These are phyloP conservation scores for Withania somnifera DNA, from an alignment of 305 asterid genomes.

Conservation along the genomic window DNA sequence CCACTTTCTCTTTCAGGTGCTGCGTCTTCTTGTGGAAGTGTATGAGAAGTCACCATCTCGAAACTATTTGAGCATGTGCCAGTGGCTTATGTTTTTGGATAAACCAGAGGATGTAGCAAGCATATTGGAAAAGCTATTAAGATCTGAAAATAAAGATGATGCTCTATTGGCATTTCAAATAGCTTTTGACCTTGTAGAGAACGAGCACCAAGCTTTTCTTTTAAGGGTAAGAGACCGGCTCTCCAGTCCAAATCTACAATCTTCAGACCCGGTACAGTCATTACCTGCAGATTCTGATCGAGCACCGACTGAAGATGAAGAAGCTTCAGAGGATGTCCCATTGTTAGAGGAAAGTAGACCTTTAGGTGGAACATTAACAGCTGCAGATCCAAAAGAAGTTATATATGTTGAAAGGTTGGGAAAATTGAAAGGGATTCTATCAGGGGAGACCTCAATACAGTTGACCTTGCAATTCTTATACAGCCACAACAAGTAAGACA, in stretches of 20 bases:
- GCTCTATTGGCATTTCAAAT: conserved; percentile 91
- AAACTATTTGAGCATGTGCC: conserved; percentile 90
- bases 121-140: conserved; percentile 70
- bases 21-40: conserved; percentile 77
- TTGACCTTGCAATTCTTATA: conserved; percentile 88
- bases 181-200: conserved; percentile 95
- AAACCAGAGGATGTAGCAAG: conserved; percentile 68
- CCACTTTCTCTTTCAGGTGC: conserved; percentile 38
- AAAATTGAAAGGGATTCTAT: conserved; percentile 75
- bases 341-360: conserved; percentile 48
- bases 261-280: conserved; percentile 31
- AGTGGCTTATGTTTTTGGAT: conserved; percentile 91
- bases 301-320: conserved; percentile 25
- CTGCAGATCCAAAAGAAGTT: conserved; percentile 40
- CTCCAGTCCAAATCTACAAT: conserved; percentile 43
- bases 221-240: conserved; percentile 68
- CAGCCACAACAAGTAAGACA: conserved; percentile 84
- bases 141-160: conserved; percentile 64
- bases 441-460: conserved; percentile 93
- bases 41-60: conserved; percentile 82
- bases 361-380: conserved; percentile 14
- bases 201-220: conserved; percentile 94
- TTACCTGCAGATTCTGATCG: conserved; percentile 36
- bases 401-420: conserved; percentile 40
- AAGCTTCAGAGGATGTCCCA: conserved; percentile 41